These are phyloP conservation scores for Pseudogymnoascus sp. DNA, from an alignment of 2,329 filamentous ascomycete species.

Conservation along the genomic window DNA sequence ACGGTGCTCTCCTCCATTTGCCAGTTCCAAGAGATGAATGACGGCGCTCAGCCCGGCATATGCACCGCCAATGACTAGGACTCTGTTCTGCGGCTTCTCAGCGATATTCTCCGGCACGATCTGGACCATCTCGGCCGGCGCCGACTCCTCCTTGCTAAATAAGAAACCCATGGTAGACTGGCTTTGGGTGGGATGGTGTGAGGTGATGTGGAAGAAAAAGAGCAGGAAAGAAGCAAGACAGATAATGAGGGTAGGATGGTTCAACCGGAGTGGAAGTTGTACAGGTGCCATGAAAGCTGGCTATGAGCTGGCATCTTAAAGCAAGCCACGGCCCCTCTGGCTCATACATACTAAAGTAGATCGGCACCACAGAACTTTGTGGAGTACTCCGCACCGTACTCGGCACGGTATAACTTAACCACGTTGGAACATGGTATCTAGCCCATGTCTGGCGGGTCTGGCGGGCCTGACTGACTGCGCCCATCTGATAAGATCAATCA, in stretches of 20 bases:
- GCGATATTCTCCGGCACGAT: constrained; percentile 15
- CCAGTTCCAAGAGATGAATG: constrained; percentile 62
- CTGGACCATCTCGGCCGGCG: constrained; percentile 19
- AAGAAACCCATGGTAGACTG: constrained; percentile 3
- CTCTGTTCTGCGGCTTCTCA: constrained; percentile 30
- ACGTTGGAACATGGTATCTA: not conserved
- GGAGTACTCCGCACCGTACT: not conserved
- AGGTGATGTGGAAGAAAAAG: not conserved
- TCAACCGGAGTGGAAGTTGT: not conserved
- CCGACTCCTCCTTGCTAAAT: constrained; percentile 20
- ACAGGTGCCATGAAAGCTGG: not conserved
- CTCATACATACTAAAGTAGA: not conserved
- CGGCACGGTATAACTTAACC: not conserved
- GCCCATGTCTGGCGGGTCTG: not conserved
- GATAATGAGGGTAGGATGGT: not conserved
- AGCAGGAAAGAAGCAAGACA: not conserved
- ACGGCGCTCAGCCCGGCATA: constrained; percentile 65
- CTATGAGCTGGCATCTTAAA: constrained; percentile 2
- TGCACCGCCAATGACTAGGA: constrained; percentile 65
- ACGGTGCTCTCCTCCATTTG: constrained; percentile 42
- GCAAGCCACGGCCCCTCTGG: not conserved
- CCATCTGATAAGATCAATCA: constrained; percentile 7
- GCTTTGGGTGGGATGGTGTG: not conserved
- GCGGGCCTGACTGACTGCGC: not conserved
- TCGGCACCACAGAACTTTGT: not conserved